Conservation (phyloP, 176 grass and related monocot genomes). For the Canna indica region DNA sequence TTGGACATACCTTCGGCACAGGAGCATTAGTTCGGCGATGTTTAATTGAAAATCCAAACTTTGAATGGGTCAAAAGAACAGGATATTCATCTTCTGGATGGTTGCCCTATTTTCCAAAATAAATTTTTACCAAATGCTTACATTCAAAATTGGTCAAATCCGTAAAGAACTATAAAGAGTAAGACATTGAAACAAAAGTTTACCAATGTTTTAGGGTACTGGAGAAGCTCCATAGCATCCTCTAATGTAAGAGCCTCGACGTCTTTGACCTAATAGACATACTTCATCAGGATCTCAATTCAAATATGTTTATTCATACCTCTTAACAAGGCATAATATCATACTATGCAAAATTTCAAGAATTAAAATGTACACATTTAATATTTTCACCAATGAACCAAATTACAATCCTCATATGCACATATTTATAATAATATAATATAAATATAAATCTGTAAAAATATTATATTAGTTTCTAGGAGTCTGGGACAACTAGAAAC, state of each 20-base stretch:
- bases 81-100: constrained; percentile 60
- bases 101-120: constrained; percentile 45
- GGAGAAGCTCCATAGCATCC: constrained; percentile 70
- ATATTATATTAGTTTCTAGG: too few relatives aligned
- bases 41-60: constrained; percentile 55
- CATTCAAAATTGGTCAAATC: constrained; percentile 1
- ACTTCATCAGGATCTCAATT: background rate
- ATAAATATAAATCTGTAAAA: too few relatives aligned
- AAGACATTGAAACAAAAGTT: constrained; percentile 6
- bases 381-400: too few relatives aligned
- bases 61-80: constrained; percentile 70
- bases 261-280: constrained; percentile 57
- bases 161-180: background rate
- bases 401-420: too few relatives aligned
- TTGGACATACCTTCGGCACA: constrained; percentile 60
- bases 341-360: too few relatives aligned
- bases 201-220: constrained; percentile 82
- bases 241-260: constrained; percentile 49
- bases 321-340: too few relatives aligned
- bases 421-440: too few relatives aligned
- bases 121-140: background rate
- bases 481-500: too few relatives aligned
- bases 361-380: too few relatives aligned
- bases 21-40: constrained; percentile 51
- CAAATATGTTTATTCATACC: background rate